A percentile compares a stretch with the other conserved stretches of the same genome.
Evolutionary conservation across 805 yeast genomes (phyloP).

Genomic region (Candida krabiensis): DNA sequence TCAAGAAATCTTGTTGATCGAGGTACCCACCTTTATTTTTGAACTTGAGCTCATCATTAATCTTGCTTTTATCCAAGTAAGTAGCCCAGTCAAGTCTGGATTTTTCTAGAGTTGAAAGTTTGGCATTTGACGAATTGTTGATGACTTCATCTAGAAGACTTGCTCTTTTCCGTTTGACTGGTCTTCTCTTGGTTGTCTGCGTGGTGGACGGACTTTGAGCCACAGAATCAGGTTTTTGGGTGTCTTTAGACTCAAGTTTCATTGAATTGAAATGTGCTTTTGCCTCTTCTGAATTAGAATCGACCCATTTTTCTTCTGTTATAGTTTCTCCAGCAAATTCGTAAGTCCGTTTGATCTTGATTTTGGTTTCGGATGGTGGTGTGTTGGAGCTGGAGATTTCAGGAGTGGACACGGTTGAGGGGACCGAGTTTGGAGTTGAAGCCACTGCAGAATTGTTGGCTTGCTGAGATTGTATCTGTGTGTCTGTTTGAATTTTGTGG

Average conservation of each 20-base stretch:
- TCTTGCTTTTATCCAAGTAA: slow-evolving; percentile 83
- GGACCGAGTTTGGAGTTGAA: too few relatives aligned
- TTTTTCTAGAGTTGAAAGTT: slow-evolving; percentile 88
- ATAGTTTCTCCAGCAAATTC: slow-evolving; percentile 87
- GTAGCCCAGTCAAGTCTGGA: slow-evolving; percentile 93
- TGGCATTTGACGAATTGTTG: slow-evolving; percentile 65
- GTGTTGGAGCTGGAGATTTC: too few relatives aligned
- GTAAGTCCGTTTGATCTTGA: slow-evolving; percentile 74
- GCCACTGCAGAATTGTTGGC: not conserved
- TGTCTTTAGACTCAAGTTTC: slow-evolving; percentile 20
- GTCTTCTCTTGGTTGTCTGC: slow-evolving; percentile 13
- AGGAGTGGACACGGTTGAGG: too few relatives aligned
- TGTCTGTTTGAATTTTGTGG: not conserved
- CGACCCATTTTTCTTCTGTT: slow-evolving; percentile 77
- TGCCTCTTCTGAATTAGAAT: slow-evolving; percentile 80
- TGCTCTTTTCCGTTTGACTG: slow-evolving; percentile 64
- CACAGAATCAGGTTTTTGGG: not conserved
- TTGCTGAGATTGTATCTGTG: not conserved
- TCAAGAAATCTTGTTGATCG: slow-evolving; percentile 87
- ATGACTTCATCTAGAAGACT: slow-evolving; percentile 77
- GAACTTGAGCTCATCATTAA: slow-evolving; percentile 75
- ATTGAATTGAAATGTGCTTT: slow-evolving; percentile 70
- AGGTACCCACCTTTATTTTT: slow-evolving; percentile 89
- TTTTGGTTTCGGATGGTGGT: slow-evolving; percentile 27
- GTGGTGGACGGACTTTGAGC: slow-evolving; percentile 2